Evolutionary conservation across 2,329 filamentous ascomycete genomes (phyloP).

Genomic region (Helminthosporium solani): DNA sequence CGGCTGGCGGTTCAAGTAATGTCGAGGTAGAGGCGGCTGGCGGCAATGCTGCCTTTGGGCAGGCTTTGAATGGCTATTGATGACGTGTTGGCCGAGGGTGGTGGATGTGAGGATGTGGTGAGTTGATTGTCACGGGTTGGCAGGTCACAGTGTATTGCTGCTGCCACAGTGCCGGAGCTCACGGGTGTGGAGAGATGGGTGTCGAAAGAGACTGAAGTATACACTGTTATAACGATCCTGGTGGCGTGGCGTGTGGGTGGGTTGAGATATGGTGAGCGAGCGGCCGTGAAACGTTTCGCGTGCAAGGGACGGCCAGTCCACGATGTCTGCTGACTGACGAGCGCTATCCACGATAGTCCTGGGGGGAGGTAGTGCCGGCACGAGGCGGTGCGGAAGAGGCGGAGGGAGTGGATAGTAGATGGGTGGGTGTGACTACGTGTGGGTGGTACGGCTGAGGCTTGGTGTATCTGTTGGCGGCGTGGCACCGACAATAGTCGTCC

Average conservation of each 20-base stretch:
- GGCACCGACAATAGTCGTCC: too few relatives aligned
- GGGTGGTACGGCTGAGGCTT: too few relatives aligned
- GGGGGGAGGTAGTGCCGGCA: too few relatives aligned
- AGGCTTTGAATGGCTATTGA: constrained; percentile 17
- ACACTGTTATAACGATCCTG: constrained; percentile 8
- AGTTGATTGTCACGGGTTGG: constrained; percentile 19
- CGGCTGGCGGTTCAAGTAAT: constrained; percentile 25
- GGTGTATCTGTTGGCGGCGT: too few relatives aligned
- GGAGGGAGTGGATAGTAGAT: too few relatives aligned
- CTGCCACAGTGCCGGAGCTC: constrained; percentile 17
- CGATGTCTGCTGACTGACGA: too few relatives aligned
- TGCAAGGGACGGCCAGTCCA: too few relatives aligned
- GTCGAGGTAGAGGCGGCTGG: constrained; percentile 24
- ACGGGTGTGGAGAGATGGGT: constrained; percentile 4
- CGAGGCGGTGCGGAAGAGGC: too few relatives aligned
- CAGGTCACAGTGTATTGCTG: constrained; percentile 22
- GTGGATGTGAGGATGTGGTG: constrained; percentile 3
- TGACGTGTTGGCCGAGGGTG: constrained; percentile 24
- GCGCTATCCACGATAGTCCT: constrained; percentile 7
- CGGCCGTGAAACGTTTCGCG: constrained; percentile 19
- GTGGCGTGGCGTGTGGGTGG: constrained; percentile 21
- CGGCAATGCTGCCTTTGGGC: constrained; percentile 23
- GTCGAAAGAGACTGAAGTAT: constrained; percentile 8
- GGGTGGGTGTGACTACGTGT: too few relatives aligned
- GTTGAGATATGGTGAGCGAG: constrained; percentile 14